These are phyloP conservation scores for Lipomyces oligophaga DNA, from an alignment of 805 yeast species.

Conservation along the genomic window DNA sequence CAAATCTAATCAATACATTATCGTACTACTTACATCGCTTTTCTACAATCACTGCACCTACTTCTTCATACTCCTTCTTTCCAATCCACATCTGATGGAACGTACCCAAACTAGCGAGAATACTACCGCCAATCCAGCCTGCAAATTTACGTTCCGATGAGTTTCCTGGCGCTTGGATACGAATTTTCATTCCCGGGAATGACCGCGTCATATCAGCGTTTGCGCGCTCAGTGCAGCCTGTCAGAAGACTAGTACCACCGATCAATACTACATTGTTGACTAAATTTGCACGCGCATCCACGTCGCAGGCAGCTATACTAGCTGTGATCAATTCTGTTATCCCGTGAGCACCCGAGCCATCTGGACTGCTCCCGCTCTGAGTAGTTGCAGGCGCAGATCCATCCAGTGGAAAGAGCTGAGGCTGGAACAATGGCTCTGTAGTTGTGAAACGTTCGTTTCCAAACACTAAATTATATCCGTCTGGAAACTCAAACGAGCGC, in stretches of 20 bases:
- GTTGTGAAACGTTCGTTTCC: slow-evolving; percentile 53
- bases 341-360: slow-evolving; percentile 15
- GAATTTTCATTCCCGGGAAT: slow-evolving; percentile 50
- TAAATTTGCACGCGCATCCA: slow-evolving; percentile 39
- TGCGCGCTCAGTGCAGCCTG: slow-evolving; percentile 54
- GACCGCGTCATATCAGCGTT: slow-evolving; percentile 52
- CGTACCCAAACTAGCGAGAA: slow-evolving; percentile 57
- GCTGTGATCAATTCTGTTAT: slow-evolving; percentile 43
- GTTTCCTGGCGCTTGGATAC: slow-evolving; percentile 43
- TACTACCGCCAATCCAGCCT: slow-evolving; percentile 71
- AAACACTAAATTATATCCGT: slow-evolving; percentile 47
- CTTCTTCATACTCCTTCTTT: slow-evolving; percentile 61
- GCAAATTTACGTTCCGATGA: slow-evolving; percentile 54
- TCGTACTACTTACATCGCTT: slow-evolving; percentile 40
- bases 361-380: no score
- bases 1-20: no score
- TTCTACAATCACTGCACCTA: slow-evolving; percentile 46
- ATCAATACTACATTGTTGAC: slow-evolving; percentile 53
- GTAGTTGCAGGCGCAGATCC: slow-evolving; percentile 41
- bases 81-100: slow-evolving; percentile 56
- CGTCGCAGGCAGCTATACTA: slow-evolving; percentile 46
- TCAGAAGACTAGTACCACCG: slow-evolving; percentile 56
- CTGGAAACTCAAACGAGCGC: slow-evolving; percentile 58
- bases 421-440: slow-evolving; percentile 70
- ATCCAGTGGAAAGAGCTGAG: slow-evolving; percentile 49